Base-by-base conservation (phyloP, 768 basidiomycete species). In the Rhodotorula sphaerocarpa region DNA sequence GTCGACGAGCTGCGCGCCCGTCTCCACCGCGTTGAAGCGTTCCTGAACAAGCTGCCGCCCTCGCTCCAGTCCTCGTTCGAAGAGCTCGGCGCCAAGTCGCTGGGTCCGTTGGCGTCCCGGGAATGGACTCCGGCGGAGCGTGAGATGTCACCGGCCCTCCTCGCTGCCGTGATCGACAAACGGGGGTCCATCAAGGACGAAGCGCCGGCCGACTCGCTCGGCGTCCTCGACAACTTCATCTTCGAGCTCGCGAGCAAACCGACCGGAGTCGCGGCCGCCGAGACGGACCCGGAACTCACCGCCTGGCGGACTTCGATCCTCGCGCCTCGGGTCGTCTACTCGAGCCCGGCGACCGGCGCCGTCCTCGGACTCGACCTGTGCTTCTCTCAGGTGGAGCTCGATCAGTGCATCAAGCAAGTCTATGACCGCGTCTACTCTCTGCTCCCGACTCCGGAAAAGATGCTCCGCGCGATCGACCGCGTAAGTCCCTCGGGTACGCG, bases 11-110 rank as follows among this genome's bases (percentile, higher is more conserved):
- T 68, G 21, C 51, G 43, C 5, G 57, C 45, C 2, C 58, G 67
- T 7, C 48, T 68, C 1, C 4, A 4, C 0, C 47, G 46, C 23
- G 27, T 68, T 47, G 67, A 68, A 44, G 51, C 44, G 9, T 68
- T 64, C 59, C 48, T 68, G 51, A 63, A 68, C 31, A 58, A 53
- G n/a, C 59, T 68, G 3, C 67, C 67, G 2, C 33, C 47, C 3
- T 36, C 46, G 14, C 62, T 68, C 34, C 43, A 43, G 1, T 9
- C 21, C 7, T 7, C 34, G 11, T 57, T 63, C 15, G 50, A 43
- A 2, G 57, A 57, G 34, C 62, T 63, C 5, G 63, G 63, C 6
- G 52, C 59, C 36, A 46, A n/a, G 14, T n/a, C n/a, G 15, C 43
- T 58, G 31, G 57, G 57, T 0, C 10, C 30, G 1, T 16, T 9